Evolutionary conservation across 2,329 filamentous ascomycete genomes (phyloP), one percentile per base, ranked within the genome.

Genomic region (Talaromyces rugulosus): DNA sequence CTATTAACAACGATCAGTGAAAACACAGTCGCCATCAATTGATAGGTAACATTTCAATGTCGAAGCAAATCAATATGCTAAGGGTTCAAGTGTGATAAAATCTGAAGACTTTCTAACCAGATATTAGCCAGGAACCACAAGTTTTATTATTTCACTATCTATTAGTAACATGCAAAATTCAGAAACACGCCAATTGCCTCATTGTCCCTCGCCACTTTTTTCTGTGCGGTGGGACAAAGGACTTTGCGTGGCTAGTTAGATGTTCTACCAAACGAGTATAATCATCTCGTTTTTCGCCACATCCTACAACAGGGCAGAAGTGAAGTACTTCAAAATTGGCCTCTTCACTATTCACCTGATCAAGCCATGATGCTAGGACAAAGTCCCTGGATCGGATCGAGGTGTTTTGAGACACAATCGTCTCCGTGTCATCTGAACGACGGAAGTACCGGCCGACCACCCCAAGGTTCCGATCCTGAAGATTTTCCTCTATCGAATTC

Each of bases 261-360:
- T 62, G 61, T 28, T 56, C 51, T 52, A 50, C 14, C 36, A 62
- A 59, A 28, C 18, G 33, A 23, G 28, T 9, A 36, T 62, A 62
- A 23, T 59, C 56, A 47, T 31, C 56, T 16, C 27, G n/a, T 42
- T 56, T 59, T 16, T 56, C 57, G 4, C 7, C 11, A 36, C 61
- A 62, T 5, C 42, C 18, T 5, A n/a, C 52, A 34, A 62, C 56
- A 3, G 61, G 56, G 31, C 61, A 62, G 52, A 59, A 62, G 36
- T 62, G 31, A 27, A 28, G 36, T 16, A 51, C 40, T 34, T 6
- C 28, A 18, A 16, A 44, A 40, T 3, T 52, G 2, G 28, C n/a
- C 12, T 52, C 14, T 23, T 28, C 4, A 14, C 50, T 40, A 9
- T 14, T 14, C n/a, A 8, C 50, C n/a, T 16, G 31, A n/a, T 28